Conservation (phyloP, 305 asterid species). For the Solanum hybrid region DNA sequence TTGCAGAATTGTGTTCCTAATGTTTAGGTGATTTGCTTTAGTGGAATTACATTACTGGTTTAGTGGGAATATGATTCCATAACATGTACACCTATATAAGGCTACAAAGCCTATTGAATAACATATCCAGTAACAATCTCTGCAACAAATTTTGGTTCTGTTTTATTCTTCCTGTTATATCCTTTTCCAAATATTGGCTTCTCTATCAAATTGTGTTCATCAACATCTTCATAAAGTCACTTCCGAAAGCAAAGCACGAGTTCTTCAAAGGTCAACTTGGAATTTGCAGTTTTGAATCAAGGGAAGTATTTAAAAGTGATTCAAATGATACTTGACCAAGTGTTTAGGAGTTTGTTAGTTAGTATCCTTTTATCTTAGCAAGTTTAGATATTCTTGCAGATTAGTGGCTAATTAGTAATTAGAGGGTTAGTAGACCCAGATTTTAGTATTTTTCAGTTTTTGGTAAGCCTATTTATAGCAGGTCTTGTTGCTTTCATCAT, state of each 20-base stretch:
- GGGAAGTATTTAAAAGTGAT: neutral
- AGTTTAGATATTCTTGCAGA: neutral
- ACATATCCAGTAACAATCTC: no score
- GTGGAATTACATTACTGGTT: no score
- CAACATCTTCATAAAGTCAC: neutral
- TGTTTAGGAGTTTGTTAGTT: neutral
- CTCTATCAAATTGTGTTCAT: no score
- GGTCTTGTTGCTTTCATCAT: neutral
- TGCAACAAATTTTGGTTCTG: no score
- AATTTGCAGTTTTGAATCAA: neutral
- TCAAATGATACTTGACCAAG: neutral
- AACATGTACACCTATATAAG: no score
- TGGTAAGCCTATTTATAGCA: neutral
- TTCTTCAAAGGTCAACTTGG: neutral
- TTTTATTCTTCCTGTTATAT: no score
- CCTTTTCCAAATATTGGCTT: no score
- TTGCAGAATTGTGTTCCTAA: no score
- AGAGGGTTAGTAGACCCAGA: neutral
- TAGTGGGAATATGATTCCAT: no score
- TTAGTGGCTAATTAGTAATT: neutral
- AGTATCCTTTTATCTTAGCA: neutral
- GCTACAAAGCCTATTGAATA: no score
- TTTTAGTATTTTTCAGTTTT: neutral
- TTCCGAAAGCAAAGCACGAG: neutral
- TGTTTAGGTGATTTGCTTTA: no score